Percentiles rank a stretch among this genome's conserved stretches.
phyloP scores from a whole-genome alignment of 495 filamentous ascomycete species.

The Lophiotrema nucula region DNA sequence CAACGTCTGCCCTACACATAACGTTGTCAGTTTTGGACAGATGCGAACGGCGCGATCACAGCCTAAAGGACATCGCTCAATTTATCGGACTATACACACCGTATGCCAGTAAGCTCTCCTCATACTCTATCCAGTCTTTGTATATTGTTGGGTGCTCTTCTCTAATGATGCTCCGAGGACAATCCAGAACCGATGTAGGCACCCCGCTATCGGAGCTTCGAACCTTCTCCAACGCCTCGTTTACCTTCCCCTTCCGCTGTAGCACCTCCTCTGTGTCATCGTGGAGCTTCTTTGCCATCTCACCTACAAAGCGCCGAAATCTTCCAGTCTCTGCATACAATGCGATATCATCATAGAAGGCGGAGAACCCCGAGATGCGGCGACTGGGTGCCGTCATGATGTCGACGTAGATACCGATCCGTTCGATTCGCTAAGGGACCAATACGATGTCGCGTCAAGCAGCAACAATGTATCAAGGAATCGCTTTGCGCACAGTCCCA shows the following conservation, averaged over 20 bases:
- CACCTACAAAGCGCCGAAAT: background rate
- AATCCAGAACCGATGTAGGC: background rate
- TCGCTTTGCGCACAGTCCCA: no score
- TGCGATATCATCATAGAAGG: background rate
- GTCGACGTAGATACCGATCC: no score
- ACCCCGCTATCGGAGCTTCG: background rate
- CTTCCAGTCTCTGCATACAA: background rate
- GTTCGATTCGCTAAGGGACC: no score
- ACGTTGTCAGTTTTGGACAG: no score
- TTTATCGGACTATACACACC: background rate
- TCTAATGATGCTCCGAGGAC: background rate
- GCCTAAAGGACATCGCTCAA: no score
- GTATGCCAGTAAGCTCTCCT: background rate
- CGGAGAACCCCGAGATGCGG: background rate
- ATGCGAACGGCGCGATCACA: no score
- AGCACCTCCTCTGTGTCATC: background rate
- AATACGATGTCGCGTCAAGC: no score
- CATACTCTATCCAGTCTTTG: background rate
- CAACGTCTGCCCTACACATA: background rate
- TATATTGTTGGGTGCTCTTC: background rate
- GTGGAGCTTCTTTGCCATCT: background rate
- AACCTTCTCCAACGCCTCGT: background rate
- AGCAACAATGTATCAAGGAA: no score
- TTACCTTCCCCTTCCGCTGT: background rate
- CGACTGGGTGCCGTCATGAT: background rate